Evolutionary conservation across 768 basidiomycete genomes (phyloP), one percentile per base, ranked within the genome.

Genomic region (Lentinula detonsa): DNA sequence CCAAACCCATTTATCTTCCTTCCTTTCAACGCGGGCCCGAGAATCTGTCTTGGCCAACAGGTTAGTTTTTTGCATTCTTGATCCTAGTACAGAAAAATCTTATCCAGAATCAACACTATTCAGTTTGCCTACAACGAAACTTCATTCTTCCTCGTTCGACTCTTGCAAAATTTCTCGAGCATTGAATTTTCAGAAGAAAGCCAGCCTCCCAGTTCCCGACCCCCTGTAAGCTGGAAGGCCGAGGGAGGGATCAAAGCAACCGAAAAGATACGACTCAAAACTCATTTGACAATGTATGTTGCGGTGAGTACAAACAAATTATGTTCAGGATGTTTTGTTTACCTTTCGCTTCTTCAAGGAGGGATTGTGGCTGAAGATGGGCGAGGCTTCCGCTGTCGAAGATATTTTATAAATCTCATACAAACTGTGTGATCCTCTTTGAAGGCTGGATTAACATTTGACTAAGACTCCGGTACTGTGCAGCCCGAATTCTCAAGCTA

Each of bases 91-190:
- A 7, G 9, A 4, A 13, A 7, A 39, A 13, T 9, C 18, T 18
- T 55, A 28, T 15, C 23, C 53, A 18, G 51, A 10, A 6, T 33
- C 33, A 21, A 23, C n/a, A 4, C 18, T 40, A 4, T 33, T 11
- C 11, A 81, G 81, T 87, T 87, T 65, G 86, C 87, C 3, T 88
- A 88, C 70, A 78, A 86, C 61, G 85, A 87, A 66, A 71, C 77
- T 2, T 86, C 85, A 1, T 88, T 84, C 71, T 79, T 87, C 72
- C 76, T 89, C 50, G 75, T 84, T 43, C 78, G 83, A 8, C 72
- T 89, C 5, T 69, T 88, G 5, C 87, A 89, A 67, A 69, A 69
- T 8, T 86, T 85, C 69, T 77, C 77, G 2, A 65, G 66, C 1
- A 70, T 88, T 43, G 66, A 70, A 2, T 73, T 85, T 33, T 80